phyloP scores from a whole-genome alignment of 345 rosid species.

The Pseudoturritis turrita region DNA sequence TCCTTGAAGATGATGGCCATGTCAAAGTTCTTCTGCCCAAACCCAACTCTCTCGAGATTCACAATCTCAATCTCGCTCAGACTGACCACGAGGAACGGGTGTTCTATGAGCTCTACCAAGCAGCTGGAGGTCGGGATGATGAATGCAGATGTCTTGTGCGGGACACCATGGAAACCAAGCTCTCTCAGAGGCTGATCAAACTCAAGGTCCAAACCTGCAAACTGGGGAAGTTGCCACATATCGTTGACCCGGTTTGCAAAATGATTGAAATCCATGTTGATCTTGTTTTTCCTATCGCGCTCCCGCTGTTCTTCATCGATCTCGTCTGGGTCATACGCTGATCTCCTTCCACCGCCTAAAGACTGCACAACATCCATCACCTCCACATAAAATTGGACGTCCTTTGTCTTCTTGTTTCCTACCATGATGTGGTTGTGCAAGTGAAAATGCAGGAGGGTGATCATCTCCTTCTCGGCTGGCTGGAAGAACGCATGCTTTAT shows the following conservation, averaged over 20 bases:
- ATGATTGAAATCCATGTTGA: conserved; percentile 77
- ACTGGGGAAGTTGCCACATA: conserved; percentile 83
- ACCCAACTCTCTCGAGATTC: conserved; percentile 91
- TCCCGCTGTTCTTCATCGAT: conserved; percentile 92
- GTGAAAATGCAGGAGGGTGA: conserved; percentile 80
- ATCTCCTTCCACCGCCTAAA: conserved; percentile 83
- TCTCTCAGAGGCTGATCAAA: conserved; percentile 95
- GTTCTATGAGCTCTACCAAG: conserved; percentile 81
- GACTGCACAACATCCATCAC: conserved; percentile 94
- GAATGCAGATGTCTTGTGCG: conserved; percentile 69
- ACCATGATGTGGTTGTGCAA: conserved; percentile 96
- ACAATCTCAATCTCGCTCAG: conserved; percentile 93
- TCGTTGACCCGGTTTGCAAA: conserved; percentile 85
- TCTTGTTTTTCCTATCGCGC: conserved; percentile 79
- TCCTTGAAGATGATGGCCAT: conserved; percentile 91
- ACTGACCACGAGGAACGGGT: conserved; percentile 76
- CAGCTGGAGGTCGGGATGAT: conserved; percentile 88
- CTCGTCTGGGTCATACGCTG: conserved; percentile 96
- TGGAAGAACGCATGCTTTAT: conserved; percentile 90
- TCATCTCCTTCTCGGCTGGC: conserved; percentile 96
- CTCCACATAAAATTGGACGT: conserved; percentile 87
- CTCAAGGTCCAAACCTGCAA: conserved; percentile 75
- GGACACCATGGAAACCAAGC: conserved; percentile 95
- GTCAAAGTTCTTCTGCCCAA: conserved; percentile 91
- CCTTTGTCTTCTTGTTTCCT: conserved; percentile 89